Percentiles rank a stretch among this genome's conserved stretches.
Evolutionary conservation across 2,329 filamentous ascomycete species (phyloP).

Genomic region (Penicillium sp.): DNA sequence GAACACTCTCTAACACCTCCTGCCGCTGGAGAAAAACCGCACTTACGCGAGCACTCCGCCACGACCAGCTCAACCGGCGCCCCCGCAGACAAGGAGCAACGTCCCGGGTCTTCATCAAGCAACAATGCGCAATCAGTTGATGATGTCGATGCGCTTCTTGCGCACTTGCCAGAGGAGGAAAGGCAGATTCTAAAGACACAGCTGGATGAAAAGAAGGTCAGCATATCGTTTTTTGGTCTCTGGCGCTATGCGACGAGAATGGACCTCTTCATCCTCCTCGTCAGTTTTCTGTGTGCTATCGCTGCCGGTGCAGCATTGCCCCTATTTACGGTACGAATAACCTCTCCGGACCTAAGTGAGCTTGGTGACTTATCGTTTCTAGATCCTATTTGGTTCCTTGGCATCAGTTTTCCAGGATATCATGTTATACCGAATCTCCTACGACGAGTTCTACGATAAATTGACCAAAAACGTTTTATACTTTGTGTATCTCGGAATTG

Average conservation of each 20-base stretch:
- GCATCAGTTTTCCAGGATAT: conserved; percentile 73
- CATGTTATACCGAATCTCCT: conserved; percentile 55
- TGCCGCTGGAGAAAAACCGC: conserved; percentile 20
- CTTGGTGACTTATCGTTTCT: conserved; percentile 17
- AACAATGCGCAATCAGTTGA: conserved; percentile 25
- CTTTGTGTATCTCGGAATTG: conserved; percentile 84
- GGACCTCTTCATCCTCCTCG: conserved; percentile 67
- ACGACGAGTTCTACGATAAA: conserved; percentile 62
- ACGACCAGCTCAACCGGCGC: conserved; percentile 31
- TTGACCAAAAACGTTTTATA: conserved; percentile 73
- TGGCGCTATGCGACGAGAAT: conserved; percentile 72
- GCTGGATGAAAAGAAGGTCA: conserved; percentile 66
- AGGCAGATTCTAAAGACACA: conserved; percentile 71
- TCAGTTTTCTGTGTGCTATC: conserved; percentile 69
- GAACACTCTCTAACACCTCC: conserved; percentile 11
- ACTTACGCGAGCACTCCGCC: conserved; percentile 23
- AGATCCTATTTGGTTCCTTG: conserved; percentile 74
- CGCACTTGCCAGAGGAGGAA: conserved; percentile 69
- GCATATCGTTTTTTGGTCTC: conserved; percentile 67
- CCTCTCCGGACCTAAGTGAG: neutral
- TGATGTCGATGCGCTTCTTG: conserved; percentile 59
- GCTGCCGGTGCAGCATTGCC: conserved; percentile 76
- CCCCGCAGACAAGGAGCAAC: conserved; percentile 25
- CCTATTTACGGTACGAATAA: conserved; percentile 69
- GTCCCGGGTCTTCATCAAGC: conserved; percentile 18